Conservation (phyloP, 31 red algal species). For the Bonnemaisonia californica region DNA sequence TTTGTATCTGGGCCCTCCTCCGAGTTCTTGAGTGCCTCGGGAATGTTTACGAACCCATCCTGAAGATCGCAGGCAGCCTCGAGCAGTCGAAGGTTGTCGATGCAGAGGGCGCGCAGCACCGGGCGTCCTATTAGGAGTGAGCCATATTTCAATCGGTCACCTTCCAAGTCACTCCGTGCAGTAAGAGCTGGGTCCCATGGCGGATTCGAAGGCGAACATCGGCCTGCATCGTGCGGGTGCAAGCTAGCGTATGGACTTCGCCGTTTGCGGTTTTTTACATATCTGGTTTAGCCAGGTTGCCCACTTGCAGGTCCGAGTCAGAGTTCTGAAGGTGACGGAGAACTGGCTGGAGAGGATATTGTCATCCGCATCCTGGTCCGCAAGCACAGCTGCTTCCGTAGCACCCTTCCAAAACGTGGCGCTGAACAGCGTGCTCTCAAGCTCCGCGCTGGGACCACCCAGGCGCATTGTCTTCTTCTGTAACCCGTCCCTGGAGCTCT, state of each 20-base stretch:
- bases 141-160: constrained; percentile 19
- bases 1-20: too few relatives aligned
- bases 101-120: constrained; percentile 19
- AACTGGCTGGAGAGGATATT: constrained; percentile 24
- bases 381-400: constrained; percentile 28
- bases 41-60: constrained; percentile 3
- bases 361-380: constrained; percentile 35
- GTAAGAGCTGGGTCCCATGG: constrained; percentile 11
- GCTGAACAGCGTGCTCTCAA: constrained; percentile 25
- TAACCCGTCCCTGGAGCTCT: neutral
- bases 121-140: constrained; percentile 28
- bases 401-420: constrained; percentile 39
- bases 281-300: too few relatives aligned
- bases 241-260: too few relatives aligned
- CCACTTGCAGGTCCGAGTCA: neutral
- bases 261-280: too few relatives aligned
- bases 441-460: neutral
- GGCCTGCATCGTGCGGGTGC: too few relatives aligned
- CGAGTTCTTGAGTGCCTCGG: neutral
- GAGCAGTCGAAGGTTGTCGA: constrained; percentile 31
- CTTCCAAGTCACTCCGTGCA: constrained; percentile 30
- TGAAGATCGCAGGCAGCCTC: constrained; percentile 34
- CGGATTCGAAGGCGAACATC: neutral
- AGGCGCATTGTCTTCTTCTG: constrained; percentile 10
- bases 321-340: neutral